phyloP scores from a whole-genome alignment of 441 rosid species.

The Eutrema salsugineum region DNA sequence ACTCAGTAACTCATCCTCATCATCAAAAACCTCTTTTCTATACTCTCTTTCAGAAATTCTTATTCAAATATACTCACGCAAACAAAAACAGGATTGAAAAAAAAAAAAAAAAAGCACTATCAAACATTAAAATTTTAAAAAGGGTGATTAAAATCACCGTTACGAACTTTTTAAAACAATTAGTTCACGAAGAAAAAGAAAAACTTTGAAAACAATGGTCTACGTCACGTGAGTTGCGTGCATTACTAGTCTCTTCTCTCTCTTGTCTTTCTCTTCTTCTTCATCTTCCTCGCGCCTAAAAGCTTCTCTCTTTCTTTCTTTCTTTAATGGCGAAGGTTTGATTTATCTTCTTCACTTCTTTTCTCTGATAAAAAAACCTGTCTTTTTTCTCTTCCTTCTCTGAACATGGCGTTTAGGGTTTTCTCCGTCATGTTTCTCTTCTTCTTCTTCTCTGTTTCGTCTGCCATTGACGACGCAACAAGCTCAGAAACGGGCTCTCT shows the following conservation, averaged over 20 bases:
- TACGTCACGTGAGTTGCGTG: slow-evolving; percentile 31
- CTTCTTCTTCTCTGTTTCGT: slow-evolving; percentile 7
- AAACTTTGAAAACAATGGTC: not conserved
- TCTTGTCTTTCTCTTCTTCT: slow-evolving; percentile 3
- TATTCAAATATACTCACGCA: slow-evolving; percentile 5
- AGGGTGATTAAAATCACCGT: slow-evolving; percentile 4
- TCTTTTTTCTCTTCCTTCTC: too few relatives aligned
- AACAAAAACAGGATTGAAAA: not conserved
- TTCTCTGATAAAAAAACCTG: too few relatives aligned
- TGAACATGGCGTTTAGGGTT: slow-evolving; percentile 23
- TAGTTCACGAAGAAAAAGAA: too few relatives aligned
- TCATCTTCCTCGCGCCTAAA: slow-evolving; percentile 29
- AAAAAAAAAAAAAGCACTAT: not conserved
- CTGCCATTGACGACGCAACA: slow-evolving; percentile 15
- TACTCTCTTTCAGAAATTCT: not conserved
- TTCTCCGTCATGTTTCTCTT: slow-evolving; percentile 10
- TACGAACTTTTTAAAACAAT: slow-evolving; percentile 18
- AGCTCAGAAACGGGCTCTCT: slow-evolving; percentile 42
- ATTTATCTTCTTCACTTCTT: not conserved
- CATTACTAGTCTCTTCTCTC: slow-evolving; percentile 15
- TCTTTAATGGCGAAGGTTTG: slow-evolving; percentile 16
- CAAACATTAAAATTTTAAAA: not conserved
- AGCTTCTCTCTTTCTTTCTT: not conserved
- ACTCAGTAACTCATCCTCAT: not conserved
- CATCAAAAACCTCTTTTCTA: not conserved